Base-by-base conservation (phyloP, 352 stramenopile species). In the Pythium monospermum region DNA sequence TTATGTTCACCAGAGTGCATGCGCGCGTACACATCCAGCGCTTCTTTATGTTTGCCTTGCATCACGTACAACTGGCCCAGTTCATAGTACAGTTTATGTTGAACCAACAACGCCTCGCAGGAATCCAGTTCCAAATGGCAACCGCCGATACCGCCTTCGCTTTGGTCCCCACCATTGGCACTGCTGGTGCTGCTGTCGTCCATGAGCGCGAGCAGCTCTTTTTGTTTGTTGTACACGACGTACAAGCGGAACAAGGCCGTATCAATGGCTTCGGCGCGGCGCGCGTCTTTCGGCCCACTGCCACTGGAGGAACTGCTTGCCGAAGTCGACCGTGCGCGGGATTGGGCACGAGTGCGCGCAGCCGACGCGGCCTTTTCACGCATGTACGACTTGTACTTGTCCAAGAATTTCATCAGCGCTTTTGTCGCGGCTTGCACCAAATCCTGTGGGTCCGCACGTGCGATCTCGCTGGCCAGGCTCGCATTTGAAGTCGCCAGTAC, bases 31-130 rank as follows among this genome's bases (percentile, higher is more conserved):
- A 96, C 70, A 33, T 97, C 91, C 21, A 96, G 65, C 0, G 76
- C 80, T 22, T 89, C 73, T 6, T 75, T 68, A 47, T 85, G 78
- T 36, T 74, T 87, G 22, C 78, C 65, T 31, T 92, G 77, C 38
- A 77, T 72, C 13, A 85, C 63, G 12, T 85, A 59, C 5, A 94
- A 49, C 53, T 91, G 76, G 1, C 69, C 83, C 12, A 83, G 59
- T 42, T 94, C 83, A 41, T 88, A 96, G 57, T 83, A 95, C 48
- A 91, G 68, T 52, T 87, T 80, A 12, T 87, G 58, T 38, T 89
- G 85, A 22, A 71, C 59, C 56, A 92, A 52, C 33, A 93, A 47
- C 39, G 71, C 68, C 37, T 86, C 67, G 21, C 73, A 93, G 8
- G 72, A 75, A 41, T 85, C 76, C 23, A 87, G 31, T 22, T 93